These are phyloP conservation scores for Dioscorea dumetorum DNA, from an alignment of 106 monocot species.

Conservation along the genomic window DNA sequence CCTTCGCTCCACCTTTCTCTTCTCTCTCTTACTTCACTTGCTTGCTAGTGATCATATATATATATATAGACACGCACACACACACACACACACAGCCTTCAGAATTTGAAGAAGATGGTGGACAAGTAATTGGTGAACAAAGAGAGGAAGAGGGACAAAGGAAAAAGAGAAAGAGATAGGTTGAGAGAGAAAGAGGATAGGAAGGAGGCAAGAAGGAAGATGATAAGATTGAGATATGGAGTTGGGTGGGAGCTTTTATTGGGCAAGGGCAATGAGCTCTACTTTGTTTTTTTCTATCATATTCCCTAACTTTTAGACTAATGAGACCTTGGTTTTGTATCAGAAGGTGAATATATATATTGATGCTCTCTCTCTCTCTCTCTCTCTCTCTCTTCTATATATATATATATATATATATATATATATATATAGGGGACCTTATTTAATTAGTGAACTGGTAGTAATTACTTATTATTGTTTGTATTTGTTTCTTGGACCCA, in stretches of 20 bases:
- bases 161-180: slow-evolving; percentile 1
- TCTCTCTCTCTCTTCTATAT: too few relatives aligned
- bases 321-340: too few relatives aligned
- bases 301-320: too few relatives aligned
- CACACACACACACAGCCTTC: neutral
- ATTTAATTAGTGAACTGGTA: too few relatives aligned
- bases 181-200: neutral
- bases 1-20: slow-evolving; percentile 51
- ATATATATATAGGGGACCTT: neutral
- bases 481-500: too few relatives aligned
- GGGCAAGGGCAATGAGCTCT: neutral
- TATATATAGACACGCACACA: slow-evolving; percentile 1
- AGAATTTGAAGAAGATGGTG: neutral
- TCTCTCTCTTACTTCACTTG: neutral
- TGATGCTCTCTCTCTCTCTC: neutral
- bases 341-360: neutral
- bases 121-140: neutral
- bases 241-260: neutral
- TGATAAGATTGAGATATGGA: neutral
- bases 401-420: neutral
- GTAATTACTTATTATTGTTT: too few relatives aligned
- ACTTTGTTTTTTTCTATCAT: neutral
- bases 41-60: neutral
- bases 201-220: neutral
- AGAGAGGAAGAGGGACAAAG: neutral